Base-by-base conservation (phyloP, 495 filamentous ascomycete genomes). In the Neurospora pannonica region DNA sequence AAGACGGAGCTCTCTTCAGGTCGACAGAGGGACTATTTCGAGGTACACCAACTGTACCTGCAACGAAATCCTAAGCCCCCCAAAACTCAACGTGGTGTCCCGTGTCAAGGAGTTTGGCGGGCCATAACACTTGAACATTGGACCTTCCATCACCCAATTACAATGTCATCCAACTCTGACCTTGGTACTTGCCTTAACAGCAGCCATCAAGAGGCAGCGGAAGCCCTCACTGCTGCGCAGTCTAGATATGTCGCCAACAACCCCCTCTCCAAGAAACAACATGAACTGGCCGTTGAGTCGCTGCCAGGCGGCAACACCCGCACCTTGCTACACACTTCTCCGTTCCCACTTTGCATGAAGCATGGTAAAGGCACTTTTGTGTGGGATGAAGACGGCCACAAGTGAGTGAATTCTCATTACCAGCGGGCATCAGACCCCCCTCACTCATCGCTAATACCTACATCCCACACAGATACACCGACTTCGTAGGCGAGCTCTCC, bases 291-390 rank as follows among this genome's bases (percentile, higher is more conserved):
- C 24, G 73, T 78, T 28, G 39, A 81, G 39, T 76, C 80, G 48
- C 79, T 90, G 5, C 89, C 89, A 0, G 89, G 89, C 19, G 90
- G 90, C 48, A 91, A 91, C 76, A 91, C 90, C 15, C 81, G 90
- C 21, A 87, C 86, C 3, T 80, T 90, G 2, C 82, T 91, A 0
- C 84, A 90, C 78, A 84, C 83, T n/a, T 78, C 77, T 4, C 89
- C 90, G 0, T 91, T 90, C 73, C 89, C 89, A 0, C 73, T 91
- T 19, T 80, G 79, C 75, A 82, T 86, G 79, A 79, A 76, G 71
- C 83, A 72, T 34, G 86, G 84, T 37, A 75, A 81, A 73, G 84
- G 73, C 2, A 80, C 79, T 71, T 81, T 75, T 31, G 75, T 87
- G 38, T 82, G 75, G 73, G 86, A 81, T 71, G 78, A 79, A 37